Evolutionary conservation across 2,329 filamentous ascomycete species (phyloP), one percentile per base, ranked within the genome.

Genomic region (Colletotrichum noveboracense): DNA sequence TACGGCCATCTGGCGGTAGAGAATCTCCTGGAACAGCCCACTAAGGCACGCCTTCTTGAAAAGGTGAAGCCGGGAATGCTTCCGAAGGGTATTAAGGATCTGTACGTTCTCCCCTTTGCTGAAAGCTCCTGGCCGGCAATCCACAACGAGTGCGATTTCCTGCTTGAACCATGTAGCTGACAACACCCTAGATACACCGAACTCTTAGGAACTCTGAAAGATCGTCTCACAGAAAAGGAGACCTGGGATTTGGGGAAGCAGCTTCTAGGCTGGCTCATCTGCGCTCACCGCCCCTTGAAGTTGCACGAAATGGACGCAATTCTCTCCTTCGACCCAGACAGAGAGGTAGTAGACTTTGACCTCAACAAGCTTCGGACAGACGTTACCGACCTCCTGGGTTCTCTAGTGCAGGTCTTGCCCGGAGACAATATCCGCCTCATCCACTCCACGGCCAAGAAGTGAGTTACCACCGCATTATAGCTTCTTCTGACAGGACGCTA

Each of bases 271-370:
- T 87, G 84, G 85, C 79, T 88, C 14, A 82, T 82, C 6, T 84
- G 84, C 67, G 83, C 85, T 2, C 84, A 83, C 62, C 80, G 87
- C 0, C 81, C 85, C 0, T 78, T 88, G 0, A 84, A 84, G 69
- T 84, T 82, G 82, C 80, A 86, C 67, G 86, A 88, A 71, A 81
- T 88, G 8, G 81, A 87, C 60, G 83, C 83, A 7, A 81, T 83
- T 9, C 77, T 84, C 10, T 80, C 83, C 4, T 80, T 86, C 36
- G 18, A 75, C 24, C 71, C 61, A 1, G 60, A 21, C 3, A 36
- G 12, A 0, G 66, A 78, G 2, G 69, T 66, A 6, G 78, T 80
- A 13, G 77, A 84, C 16, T 79, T 80, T 18, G 36, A 78, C 10
- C 65, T 69, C 2, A 62, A 62, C 0, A 75, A 65, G 62, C 78